Base-by-base conservation (phyloP, 148 eudicot genomes). In the Rhododendron griersonianum region DNA sequence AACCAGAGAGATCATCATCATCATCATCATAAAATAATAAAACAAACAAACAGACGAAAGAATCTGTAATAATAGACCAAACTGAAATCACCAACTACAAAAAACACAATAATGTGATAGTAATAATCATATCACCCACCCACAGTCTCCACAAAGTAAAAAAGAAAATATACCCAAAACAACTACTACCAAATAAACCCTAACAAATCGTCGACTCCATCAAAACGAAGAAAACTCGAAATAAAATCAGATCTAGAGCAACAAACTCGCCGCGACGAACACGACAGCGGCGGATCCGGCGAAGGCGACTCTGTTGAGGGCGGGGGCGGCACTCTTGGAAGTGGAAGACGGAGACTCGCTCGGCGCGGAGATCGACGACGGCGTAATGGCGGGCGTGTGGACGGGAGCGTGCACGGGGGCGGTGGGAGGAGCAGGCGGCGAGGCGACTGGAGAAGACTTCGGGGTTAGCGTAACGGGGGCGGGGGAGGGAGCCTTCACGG, bases 171-270 rank as follows among this genome's bases (percentile, higher is more conserved):
- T 44, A 76, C 57, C 18, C 21, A 81, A 59, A 59, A 59, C 74
- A 15, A 33, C 45, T 44, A 4, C 87, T 19, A 78, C 35, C 19
- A 44, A 82, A 45, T 55, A 59, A 19, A 82, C n/a, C 55, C 35
- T 18, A 78, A 39, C 10, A 53, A 75, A 35, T 50, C 48, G 18
- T 61, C 65, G 74, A 39, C 45, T 55, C 82, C 61, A n/a, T 23
- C 67, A 19, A 33, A 84, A 47, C 30, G 80, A 59, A 44, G 13
- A 80, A 86, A 63, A 39, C 73, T 57, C 80, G 6, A 30, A 30
- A 5, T 1, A 71, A 81, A 83, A 89, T 87, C 89, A 69, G 81
- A 91, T 90, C 92, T 93, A 93, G 81, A 93, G 85, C 90, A 91
- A 81, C 78, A 93, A 87, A 7, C 87, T 85, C 19, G 90, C 89